Conservation (phyloP, 371 early-diverging fungal species). For the Mucor ambiguus region DNA sequence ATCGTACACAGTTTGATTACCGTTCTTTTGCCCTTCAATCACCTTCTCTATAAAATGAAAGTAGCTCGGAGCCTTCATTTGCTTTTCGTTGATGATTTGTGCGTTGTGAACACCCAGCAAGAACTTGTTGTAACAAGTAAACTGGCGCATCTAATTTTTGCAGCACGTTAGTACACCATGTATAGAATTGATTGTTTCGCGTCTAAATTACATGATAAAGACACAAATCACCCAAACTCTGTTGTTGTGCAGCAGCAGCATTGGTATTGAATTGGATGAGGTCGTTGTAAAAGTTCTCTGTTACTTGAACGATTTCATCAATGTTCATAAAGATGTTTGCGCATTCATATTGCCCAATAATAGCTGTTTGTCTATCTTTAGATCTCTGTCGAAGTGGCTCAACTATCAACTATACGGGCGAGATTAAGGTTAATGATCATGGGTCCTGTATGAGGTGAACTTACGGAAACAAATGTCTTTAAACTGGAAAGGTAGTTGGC, state of each 20-base stretch:
- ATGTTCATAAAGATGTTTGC: constrained; percentile 33
- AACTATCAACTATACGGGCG: constrained; percentile 14
- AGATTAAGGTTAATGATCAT: not conserved
- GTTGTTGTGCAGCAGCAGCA: not conserved
- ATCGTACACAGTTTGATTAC: constrained; percentile 29
- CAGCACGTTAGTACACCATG: not conserved
- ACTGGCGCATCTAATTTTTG: constrained; percentile 12
- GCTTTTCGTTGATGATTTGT: constrained; percentile 22
- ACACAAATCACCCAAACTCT: constrained; percentile 23
- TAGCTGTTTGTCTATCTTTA: constrained; percentile 21
- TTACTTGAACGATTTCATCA: constrained; percentile 25
- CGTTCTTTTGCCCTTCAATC: constrained; percentile 8
- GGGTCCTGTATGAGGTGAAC: not conserved
- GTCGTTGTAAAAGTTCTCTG: constrained; percentile 19
- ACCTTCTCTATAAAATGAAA: constrained; percentile 21
- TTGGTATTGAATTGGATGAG: constrained; percentile 4
- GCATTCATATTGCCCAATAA: constrained; percentile 27
- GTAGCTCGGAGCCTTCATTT: constrained; percentile 20
- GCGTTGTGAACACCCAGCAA: constrained; percentile 27
- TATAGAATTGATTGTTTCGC: not conserved
- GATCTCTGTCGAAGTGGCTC: constrained; percentile 24
- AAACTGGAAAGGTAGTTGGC: constrained; percentile 23
- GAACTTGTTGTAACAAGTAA: constrained; percentile 28
- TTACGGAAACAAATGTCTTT: constrained; percentile 20
- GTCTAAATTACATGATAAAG: constrained; percentile 17